Conservation (phyloP, 805 yeast genomes). For the Yamadazyma nakazawae region DNA sequence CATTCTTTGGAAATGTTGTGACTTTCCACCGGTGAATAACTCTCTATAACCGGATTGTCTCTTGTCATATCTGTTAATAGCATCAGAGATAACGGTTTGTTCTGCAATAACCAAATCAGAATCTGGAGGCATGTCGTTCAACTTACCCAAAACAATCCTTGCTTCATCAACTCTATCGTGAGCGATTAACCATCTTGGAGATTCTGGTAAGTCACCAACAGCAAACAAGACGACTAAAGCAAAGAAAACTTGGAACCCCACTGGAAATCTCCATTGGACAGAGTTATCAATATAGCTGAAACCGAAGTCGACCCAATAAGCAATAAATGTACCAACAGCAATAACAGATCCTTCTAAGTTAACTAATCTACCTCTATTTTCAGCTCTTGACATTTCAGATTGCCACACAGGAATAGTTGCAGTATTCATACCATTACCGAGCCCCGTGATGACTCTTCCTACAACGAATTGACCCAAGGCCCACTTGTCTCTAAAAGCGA, state of each 20-base stretch:
- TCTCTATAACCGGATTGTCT: conserved; percentile 45
- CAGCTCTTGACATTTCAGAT: conserved; percentile 43
- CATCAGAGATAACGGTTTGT: conserved; percentile 44
- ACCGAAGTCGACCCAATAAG: conserved; percentile 61
- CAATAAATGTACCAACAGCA: conserved; percentile 67
- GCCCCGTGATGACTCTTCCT: conserved; percentile 49
- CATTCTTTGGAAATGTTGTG: conserved; percentile 54
- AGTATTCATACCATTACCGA: conserved; percentile 41
- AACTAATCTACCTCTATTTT: conserved; percentile 37
- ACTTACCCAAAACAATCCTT: conserved; percentile 31
- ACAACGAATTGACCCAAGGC: conserved; percentile 69
- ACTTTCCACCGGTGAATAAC: conserved; percentile 47
- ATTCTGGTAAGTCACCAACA: conserved; percentile 54
- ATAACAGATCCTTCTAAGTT: conserved; percentile 48
- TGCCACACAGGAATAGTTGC: conserved; percentile 46
- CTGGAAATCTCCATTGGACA: conserved; percentile 46
- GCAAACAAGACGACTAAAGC: conserved; percentile 42
- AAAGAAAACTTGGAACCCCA: conserved; percentile 59
- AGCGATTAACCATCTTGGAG: conserved; percentile 68
- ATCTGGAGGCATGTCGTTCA: conserved; percentile 35
- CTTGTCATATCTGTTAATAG: conserved; percentile 46
- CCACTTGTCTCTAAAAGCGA: conserved; percentile 38
- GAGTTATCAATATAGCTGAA: conserved; percentile 57
- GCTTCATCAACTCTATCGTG: conserved; percentile 38
- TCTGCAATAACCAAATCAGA: conserved; percentile 41